Conservation (phyloP, 2,329 filamentous ascomycete genomes). For the Emmonsia crescens region DNA sequence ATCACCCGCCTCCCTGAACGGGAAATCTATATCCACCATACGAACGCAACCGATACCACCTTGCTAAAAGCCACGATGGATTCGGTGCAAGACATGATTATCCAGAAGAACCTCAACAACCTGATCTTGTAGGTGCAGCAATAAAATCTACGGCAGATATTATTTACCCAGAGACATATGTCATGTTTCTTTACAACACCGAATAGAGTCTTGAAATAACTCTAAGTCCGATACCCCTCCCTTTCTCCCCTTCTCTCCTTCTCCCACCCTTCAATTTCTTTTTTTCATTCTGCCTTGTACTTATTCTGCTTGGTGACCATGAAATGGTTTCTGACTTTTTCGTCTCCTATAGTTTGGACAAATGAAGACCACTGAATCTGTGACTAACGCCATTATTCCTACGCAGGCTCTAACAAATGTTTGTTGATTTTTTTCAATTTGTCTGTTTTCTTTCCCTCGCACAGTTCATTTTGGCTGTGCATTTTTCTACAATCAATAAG, state of each 20-base stretch:
- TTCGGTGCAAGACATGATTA: slow-evolving; percentile 79
- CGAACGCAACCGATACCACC: slow-evolving; percentile 56
- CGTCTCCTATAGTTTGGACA: not conserved
- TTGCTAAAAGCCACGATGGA: slow-evolving; percentile 77
- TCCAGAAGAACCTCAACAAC: slow-evolving; percentile 71
- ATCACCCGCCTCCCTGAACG: slow-evolving; percentile 54
- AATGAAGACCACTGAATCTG: not conserved
- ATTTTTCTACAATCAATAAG: not conserved
- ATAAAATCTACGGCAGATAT: not conserved
- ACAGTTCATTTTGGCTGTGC: not conserved
- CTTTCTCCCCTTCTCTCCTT: not conserved
- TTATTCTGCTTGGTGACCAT: not conserved
- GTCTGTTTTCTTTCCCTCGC: not conserved
- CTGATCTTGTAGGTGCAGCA: slow-evolving; percentile 49
- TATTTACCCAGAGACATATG: not conserved
- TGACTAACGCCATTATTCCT: not conserved
- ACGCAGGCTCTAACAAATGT: not conserved
- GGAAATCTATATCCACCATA: slow-evolving; percentile 50
- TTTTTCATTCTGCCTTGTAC: not conserved
- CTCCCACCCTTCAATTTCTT: not conserved
- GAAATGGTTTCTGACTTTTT: not conserved
- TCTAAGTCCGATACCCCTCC: not conserved
- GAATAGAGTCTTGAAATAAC: not conserved
- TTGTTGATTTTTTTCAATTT: not conserved
- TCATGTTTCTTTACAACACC: not conserved